phyloP scores from a whole-genome alignment of 148 eudicot genomes.

The Dysphania ambrosioides region DNA sequence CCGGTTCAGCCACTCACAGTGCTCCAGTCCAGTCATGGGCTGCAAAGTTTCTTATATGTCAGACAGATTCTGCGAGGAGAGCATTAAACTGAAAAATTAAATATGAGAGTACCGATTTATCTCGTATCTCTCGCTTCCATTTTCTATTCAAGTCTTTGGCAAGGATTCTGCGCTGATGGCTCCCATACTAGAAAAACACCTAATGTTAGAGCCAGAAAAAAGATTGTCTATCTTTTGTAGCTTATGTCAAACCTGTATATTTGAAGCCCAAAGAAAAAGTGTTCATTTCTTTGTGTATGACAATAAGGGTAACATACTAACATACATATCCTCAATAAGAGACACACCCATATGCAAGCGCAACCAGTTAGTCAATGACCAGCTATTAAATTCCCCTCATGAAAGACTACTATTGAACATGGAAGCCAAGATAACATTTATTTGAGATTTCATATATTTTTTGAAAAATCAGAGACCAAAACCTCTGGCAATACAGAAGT shows the following conservation, averaged over 20 bases:
- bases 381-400: not conserved
- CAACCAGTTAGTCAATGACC: not conserved
- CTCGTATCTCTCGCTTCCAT: conserved; percentile 75
- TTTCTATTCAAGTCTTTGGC: conserved; percentile 83
- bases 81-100: conserved; percentile 20
- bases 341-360: not conserved
- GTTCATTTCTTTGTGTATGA: too few species aligned
- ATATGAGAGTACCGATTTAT: conserved; percentile 48
- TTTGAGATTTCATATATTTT: too few species aligned
- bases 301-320: too few species aligned
- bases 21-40: conserved; percentile 89
- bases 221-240: not conserved
- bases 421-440: not conserved
- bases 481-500: not conserved
- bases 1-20: conserved; percentile 96
- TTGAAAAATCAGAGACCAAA: not conserved
- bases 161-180: conserved; percentile 54
- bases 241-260: not conserved
- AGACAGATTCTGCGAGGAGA: conserved; percentile 1
- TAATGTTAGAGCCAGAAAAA: conserved; percentile 13
- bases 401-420: not conserved
- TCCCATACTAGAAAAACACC: conserved; percentile 53
- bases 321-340: not conserved
- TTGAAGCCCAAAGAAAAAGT: not conserved
- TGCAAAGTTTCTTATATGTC: conserved; percentile 29